Conservation (phyloP, 1,139 yeast genomes). For the Suhomyces guaymorum region DNA sequence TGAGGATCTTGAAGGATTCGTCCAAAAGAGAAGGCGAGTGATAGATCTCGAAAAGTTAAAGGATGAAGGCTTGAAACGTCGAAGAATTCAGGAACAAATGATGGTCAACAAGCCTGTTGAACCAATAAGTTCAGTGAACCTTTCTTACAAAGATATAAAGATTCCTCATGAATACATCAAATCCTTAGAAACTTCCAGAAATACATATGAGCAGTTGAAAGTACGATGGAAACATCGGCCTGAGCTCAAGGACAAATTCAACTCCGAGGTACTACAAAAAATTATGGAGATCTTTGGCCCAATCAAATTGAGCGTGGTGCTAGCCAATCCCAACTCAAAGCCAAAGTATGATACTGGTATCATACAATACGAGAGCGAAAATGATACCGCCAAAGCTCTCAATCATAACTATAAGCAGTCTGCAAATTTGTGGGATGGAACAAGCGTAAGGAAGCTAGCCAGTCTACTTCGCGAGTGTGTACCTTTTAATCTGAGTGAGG, state of each 20-base stretch:
- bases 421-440: constrained; percentile 50
- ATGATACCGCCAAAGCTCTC: constrained; percentile 35
- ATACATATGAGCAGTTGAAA: constrained; percentile 10
- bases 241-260: constrained; percentile 34
- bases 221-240: constrained; percentile 50
- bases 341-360: constrained; percentile 42
- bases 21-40: constrained; percentile 13
- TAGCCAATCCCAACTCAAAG: constrained; percentile 14
- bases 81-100: constrained; percentile 25
- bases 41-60: constrained; percentile 29
- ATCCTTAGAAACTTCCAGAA: constrained; percentile 1
- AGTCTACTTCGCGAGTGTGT: constrained; percentile 45
- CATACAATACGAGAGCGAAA: constrained; percentile 29
- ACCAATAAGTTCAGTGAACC: constrained; percentile 14
- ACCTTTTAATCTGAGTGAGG: background rate
- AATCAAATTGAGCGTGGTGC: constrained; percentile 21
- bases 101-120: background rate
- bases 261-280: constrained; percentile 31
- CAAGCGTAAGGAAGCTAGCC: constrained; percentile 47
- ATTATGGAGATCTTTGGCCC: constrained; percentile 53
- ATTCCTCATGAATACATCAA: constrained; percentile 7
- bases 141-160: constrained; percentile 24
- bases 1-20: constrained; percentile 7
- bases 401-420: constrained; percentile 43
- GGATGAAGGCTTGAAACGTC: constrained; percentile 33